These are phyloP conservation scores for Umbelopsis sp. DNA, from an alignment of 192 early-diverging fungal species.

Conservation along the genomic window DNA sequence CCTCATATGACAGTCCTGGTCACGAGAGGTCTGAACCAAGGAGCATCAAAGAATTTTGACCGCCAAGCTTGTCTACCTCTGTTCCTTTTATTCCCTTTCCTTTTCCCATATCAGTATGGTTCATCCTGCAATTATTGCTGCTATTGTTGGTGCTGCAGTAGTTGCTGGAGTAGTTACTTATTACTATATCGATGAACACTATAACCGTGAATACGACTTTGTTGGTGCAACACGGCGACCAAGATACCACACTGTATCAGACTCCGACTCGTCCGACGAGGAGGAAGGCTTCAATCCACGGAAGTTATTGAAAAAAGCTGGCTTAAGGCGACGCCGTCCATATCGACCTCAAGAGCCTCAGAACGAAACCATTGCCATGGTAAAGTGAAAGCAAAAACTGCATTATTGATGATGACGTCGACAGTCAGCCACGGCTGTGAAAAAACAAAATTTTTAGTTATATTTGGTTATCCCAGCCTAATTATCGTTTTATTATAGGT, in stretches of 20 bases:
- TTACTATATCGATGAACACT: constrained; percentile 10
- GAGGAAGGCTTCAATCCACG: constrained; percentile 5
- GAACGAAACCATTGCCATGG: background rate
- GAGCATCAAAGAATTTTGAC: background rate
- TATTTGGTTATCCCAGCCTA: background rate
- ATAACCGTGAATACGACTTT: constrained; percentile 4
- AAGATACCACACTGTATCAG: background rate
- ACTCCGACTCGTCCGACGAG: constrained; percentile 11
- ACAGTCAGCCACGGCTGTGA: background rate
- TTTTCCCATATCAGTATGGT: constrained; percentile 6
- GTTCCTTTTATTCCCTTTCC: background rate
- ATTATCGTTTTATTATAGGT: background rate
- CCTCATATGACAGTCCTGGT: background rate
- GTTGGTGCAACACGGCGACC: background rate
- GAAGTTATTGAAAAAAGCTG: background rate
- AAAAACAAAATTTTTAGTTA: no score
- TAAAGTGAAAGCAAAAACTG: background rate
- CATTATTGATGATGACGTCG: background rate
- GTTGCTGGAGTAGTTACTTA: constrained; percentile 13
- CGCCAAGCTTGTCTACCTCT: background rate
- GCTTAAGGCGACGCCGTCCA: background rate
- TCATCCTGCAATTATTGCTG: constrained; percentile 14
- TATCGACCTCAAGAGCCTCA: background rate
- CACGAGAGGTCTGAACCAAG: background rate
- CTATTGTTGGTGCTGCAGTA: background rate